Base-by-base conservation (phyloP, 257 asterid genomes). In the Echium plantagineum region DNA sequence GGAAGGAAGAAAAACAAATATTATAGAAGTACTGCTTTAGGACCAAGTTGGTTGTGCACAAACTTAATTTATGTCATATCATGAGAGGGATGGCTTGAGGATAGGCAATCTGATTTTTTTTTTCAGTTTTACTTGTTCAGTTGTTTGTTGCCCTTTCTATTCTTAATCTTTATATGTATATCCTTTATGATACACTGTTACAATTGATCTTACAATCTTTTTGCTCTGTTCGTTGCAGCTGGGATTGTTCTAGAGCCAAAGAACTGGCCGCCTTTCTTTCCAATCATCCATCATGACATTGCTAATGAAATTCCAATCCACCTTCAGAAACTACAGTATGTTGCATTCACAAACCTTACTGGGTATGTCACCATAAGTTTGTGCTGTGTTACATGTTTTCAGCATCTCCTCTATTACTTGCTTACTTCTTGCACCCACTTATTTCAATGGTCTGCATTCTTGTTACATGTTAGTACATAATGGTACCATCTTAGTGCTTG, bases 201-300 rank as follows among this genome's bases (percentile, higher is more conserved):
- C 17, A 42, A 42, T 13, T 42, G 17, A 42, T 42, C 49, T 10
- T 12, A 42, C 49, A 42, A 42, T 10, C 16, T 10, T 42, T 42
- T 42, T 42, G 49, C 17, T 42, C 49, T 42, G 16, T 42, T 42
- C 4, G 17, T 60, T 78, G 86, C 88, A 77, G 89, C 89, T 65
- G 89, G 89, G 42, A 82, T 82, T 66, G 83, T 72, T 68, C 72
- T 74, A 21, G 81, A 90, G 80, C 87, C 75, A 69, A 90, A 87
- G 78, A 90, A 90, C 53, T 90, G 98, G 98, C 98, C 98, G 66
- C 91, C 98, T 1, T 90, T 87, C 83, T 85, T 90, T 66, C 98
- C 98, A 17, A 83, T 90, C 35, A 90, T 90, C 64, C 98, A 90
- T 74, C 96, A 90, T 58, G 98, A 90, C 69, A 79, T 90, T 49